Conservation (phyloP, 805 yeast genomes). For the Maudiozyma saulgeensis region DNA sequence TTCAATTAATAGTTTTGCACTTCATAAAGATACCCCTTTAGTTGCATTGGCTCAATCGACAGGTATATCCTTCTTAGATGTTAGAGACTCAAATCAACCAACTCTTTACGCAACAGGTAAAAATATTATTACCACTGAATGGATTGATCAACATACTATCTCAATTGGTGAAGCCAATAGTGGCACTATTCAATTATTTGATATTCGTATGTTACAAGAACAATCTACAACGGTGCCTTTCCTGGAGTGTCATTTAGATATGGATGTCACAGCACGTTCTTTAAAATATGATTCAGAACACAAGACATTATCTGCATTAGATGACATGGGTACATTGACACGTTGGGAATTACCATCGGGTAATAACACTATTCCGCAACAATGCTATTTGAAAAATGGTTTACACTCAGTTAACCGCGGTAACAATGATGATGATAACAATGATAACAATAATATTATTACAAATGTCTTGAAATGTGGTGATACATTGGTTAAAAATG, state of each 20-base stretch:
- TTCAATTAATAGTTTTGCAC: slow-evolving; percentile 17
- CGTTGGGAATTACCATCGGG: slow-evolving; percentile 16
- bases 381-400: background rate
- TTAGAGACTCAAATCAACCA: background rate
- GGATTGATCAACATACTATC: background rate
- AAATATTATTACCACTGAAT: background rate
- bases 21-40: slow-evolving; percentile 1
- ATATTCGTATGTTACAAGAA: background rate
- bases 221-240: background rate
- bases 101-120: background rate
- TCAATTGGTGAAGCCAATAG: background rate
- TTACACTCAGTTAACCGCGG: background rate
- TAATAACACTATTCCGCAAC: background rate
- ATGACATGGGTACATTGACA: slow-evolving; percentile 4
- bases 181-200: background rate
- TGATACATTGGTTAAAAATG: slow-evolving; percentile 14
- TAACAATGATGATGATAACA: too few relatives aligned
- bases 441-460: too few relatives aligned
- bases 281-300: background rate
- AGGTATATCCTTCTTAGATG: slow-evolving; percentile 1
- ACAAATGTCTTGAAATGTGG: slow-evolving; percentile 15
- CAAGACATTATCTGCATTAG: slow-evolving; percentile 1
- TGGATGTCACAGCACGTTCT: background rate
- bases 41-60: slow-evolving; percentile 5
- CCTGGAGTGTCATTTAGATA: background rate